Evolutionary conservation across 176 grass and related monocot genomes (phyloP).

Genomic region (Juncus inflexus): DNA sequence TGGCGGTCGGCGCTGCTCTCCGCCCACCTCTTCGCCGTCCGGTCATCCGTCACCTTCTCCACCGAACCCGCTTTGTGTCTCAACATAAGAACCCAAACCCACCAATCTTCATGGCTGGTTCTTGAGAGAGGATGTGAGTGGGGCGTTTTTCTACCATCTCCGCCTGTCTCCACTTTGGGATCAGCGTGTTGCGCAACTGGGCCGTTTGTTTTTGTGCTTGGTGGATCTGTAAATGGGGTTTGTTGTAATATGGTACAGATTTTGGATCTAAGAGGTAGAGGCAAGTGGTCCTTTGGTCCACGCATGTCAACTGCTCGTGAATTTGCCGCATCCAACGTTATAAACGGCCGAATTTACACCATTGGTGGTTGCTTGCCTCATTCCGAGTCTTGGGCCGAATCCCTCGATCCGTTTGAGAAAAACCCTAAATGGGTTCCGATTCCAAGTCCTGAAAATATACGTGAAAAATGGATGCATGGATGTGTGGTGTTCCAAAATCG

Average conservation of each 20-base stretch:
- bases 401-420: constrained; percentile 42
- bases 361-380: constrained; percentile 70
- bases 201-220: constrained; percentile 55
- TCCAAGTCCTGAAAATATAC: constrained; percentile 49
- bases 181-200: constrained; percentile 40
- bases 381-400: constrained; percentile 62
- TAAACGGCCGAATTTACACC: constrained; percentile 29
- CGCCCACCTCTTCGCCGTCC: constrained; percentile 42
- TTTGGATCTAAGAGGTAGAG: constrained; percentile 41
- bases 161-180: constrained; percentile 37
- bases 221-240: constrained; percentile 45
- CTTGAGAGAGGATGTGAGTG: constrained; percentile 38
- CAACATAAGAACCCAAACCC: constrained; percentile 47
- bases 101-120: constrained; percentile 51
- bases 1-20: constrained; percentile 56
- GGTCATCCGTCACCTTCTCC: constrained; percentile 31
- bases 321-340: constrained; percentile 46
- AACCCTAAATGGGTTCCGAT: constrained; percentile 39
- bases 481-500: constrained; percentile 53
- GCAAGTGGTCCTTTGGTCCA: constrained; percentile 61
- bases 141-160: constrained; percentile 33
- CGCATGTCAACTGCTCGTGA: constrained; percentile 71
- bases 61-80: constrained; percentile 45
- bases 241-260: constrained; percentile 49
- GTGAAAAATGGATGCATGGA: constrained; percentile 97